Evolutionary conservation across 2,329 filamentous ascomycete genomes (phyloP).

Genomic region (Aspergillus tamarii): DNA sequence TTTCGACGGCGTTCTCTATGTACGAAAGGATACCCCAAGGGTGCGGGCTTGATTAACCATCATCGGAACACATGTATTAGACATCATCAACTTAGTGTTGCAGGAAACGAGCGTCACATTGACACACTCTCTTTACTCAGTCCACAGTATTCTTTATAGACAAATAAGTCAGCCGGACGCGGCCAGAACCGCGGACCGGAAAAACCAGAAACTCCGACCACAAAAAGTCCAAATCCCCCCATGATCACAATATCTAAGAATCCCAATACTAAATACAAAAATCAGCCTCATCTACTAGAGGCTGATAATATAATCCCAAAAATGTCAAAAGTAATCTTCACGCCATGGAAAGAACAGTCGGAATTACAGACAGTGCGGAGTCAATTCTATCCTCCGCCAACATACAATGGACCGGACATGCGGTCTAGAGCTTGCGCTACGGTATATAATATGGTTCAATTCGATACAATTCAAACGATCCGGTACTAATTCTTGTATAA

Average conservation of each 20-base stretch:
- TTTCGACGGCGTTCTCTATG: conserved; percentile 26
- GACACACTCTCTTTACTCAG: background rate
- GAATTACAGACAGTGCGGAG: conserved; percentile 41
- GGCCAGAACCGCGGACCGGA: conserved; percentile 14
- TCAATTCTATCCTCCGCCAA: conserved; percentile 43
- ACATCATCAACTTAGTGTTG: conserved; percentile 9
- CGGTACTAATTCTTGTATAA: background rate
- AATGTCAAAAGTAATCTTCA: conserved; percentile 47
- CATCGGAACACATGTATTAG: conserved; percentile 17
- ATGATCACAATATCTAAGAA: background rate
- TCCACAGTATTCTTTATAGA: background rate
- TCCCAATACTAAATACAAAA: background rate
- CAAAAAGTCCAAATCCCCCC: conserved; percentile 17
- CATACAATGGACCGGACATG: conserved; percentile 39
- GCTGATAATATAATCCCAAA: background rate
- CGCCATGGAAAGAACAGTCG: conserved; percentile 45
- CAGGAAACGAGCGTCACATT: conserved; percentile 8
- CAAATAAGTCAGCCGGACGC: background rate
- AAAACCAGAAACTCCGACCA: conserved; percentile 21
- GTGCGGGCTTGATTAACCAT: conserved; percentile 21
- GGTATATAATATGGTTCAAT: conserved; percentile 28
- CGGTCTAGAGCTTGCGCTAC: conserved; percentile 43
- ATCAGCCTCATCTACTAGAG: background rate
- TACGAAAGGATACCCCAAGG: conserved; percentile 31
- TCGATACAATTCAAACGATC: background rate